These are phyloP conservation scores for Anisodus acutangulus DNA, from an alignment of 257 asterid genomes.

Conservation along the genomic window DNA sequence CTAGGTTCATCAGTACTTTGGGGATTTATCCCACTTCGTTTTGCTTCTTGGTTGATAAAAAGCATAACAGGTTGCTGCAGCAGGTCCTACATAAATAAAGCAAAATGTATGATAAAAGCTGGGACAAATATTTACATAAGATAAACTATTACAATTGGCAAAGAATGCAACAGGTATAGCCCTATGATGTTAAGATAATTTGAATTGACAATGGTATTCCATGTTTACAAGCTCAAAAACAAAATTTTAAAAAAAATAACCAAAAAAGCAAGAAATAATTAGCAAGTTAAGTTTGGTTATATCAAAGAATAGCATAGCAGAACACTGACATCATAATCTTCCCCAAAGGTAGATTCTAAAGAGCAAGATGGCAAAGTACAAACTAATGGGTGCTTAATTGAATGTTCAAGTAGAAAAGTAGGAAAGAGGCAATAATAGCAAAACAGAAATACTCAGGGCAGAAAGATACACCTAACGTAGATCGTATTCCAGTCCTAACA, in stretches of 20 bases:
- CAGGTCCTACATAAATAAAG: constrained; percentile 54
- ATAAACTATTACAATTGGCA: constrained; percentile 11
- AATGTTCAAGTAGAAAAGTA: constrained; percentile 9
- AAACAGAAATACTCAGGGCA: background rate
- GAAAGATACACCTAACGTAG: background rate
- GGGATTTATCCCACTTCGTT: constrained; percentile 44
- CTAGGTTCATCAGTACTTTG: constrained; percentile 43
- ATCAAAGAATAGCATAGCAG: background rate
- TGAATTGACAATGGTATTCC: background rate
- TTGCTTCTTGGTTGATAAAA: constrained; percentile 59
- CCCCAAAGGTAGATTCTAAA: constrained; percentile 12
- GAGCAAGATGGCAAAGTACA: background rate
- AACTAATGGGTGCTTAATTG: constrained; percentile 4
- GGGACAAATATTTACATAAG: background rate
- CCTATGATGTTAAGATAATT: background rate
- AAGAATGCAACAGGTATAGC: background rate
- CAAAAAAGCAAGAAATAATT: background rate
- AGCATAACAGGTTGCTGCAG: constrained; percentile 80
- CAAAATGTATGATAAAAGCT: constrained; percentile 20
- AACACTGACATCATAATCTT: background rate
- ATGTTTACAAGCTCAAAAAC: background rate
- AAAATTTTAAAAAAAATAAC: background rate
- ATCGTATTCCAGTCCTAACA: background rate
- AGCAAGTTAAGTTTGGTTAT: background rate
- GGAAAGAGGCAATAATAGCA: background rate